A percentile compares a stretch with the other conserved stretches of the same genome.
Evolutionary conservation across 129 eudicot species (phyloP).

Genomic region (Rutidosis leptorrhynchoides): DNA sequence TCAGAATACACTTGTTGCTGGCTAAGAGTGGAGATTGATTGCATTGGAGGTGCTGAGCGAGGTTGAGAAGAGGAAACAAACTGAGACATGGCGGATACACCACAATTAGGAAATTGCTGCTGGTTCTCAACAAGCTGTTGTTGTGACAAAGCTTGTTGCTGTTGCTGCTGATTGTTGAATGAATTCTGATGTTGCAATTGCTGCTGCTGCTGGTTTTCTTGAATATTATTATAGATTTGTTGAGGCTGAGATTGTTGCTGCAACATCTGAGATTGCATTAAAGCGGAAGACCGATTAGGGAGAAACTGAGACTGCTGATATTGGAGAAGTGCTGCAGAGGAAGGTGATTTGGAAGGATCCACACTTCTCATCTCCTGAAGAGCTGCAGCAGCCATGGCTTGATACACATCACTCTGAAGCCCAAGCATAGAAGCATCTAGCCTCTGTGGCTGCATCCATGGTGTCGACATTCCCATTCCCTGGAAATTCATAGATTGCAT

Average conservation of each 20-base stretch:
- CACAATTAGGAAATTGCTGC: too few species aligned
- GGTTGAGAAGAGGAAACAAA: too few species aligned
- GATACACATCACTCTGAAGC: slow-evolving; percentile 61
- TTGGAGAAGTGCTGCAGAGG: slow-evolving; percentile 36
- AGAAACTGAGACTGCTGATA: slow-evolving; percentile 59
- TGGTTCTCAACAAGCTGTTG: too few species aligned
- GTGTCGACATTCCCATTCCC: slow-evolving; percentile 55
- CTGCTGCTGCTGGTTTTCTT: too few species aligned
- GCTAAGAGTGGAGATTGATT: slow-evolving; percentile 21
- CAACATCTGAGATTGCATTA: slow-evolving; percentile 49
- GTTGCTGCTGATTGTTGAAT: too few species aligned
- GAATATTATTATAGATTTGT: slow-evolving; percentile 19
- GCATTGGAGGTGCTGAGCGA: slow-evolving; percentile 36
- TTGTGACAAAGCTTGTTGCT: too few species aligned
- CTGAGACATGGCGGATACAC: too few species aligned
- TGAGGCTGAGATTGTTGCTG: slow-evolving; percentile 44
- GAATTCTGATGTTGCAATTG: too few species aligned
- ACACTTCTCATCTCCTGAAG: slow-evolving; percentile 58
- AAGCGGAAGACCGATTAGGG: slow-evolving; percentile 36
- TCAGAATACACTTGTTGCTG: slow-evolving; percentile 44
- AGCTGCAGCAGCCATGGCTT: slow-evolving; percentile 69
- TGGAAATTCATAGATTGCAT: slow-evolving; percentile 62
- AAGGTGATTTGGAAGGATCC: slow-evolving; percentile 53
- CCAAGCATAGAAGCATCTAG: slow-evolving; percentile 59
- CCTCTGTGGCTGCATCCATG: slow-evolving; percentile 87